Evolutionary conservation across 2,329 filamentous ascomycete species (phyloP), one percentile per base, ranked within the genome.

Genomic region (Aspergillus sp.): DNA sequence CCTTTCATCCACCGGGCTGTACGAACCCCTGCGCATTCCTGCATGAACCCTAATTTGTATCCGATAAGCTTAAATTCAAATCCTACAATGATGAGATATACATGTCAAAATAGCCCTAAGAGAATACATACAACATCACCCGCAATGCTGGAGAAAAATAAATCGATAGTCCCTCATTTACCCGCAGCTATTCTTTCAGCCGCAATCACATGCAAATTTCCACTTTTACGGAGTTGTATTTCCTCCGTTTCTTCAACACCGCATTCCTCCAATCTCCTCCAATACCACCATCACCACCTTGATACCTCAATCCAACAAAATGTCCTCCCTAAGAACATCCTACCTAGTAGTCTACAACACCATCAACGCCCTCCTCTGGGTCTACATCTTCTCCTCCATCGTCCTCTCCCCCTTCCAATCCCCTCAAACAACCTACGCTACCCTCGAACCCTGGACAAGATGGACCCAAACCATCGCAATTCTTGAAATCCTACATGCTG

Each of bases 301-400:
- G 8, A 17, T 36, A 8, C 36, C n/a, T 21, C 11, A 19, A 44
- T 17, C 19, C 13, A 17, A 41, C 36, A 47, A 54, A 2, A 55
- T 55, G 53, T 5, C 44, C 23, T 19, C 57, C 8, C 38, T 44
- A 3, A 61, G 59, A 23, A 61, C 23, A 25, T 11, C 19, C 52
- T 73, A 72, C 38, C 68, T 73, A n/a, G 42, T 68, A 21, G 19
- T 61, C 56, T 73, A 72, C 62, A 73, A 73, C 55, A 49, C 61
- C 48, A 30, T 62, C 42, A 68, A 62, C 30, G 62, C 66, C 36
- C 39, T 65, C 39, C 64, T 71, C 49, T 72, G 71, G 70, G 55
- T 68, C 38, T 62, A 60, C 38, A 68, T 73, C 58, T 60, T 73
- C 36, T 10, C 69, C 23, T 42, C 60, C 30, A 54, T 66, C 19